Evolutionary conservation across 2,329 filamentous ascomycete species (phyloP), one percentile per base, ranked within the genome.

Genomic region (Verticillium klebahnii): DNA sequence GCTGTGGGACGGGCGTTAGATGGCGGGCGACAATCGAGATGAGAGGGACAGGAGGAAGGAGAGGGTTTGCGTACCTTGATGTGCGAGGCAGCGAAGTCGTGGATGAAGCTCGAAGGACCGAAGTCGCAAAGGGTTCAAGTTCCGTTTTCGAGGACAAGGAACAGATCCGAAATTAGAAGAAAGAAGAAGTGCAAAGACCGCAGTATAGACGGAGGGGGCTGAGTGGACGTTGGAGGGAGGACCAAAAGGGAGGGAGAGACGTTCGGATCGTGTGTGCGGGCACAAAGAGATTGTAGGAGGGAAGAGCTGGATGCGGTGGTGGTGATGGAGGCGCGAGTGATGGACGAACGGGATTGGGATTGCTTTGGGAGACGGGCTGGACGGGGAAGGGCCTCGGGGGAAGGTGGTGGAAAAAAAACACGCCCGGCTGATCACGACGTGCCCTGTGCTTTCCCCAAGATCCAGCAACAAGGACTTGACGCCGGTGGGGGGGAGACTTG

Each of bases 371-470:
- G 45, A 25, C 19, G 23, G 45, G 23, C 45, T 29, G 45, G 54
- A 56, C 25, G 54, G 29, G 23, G 54, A 56, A 56, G 31, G 54
- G 54, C 31, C 54, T 56, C 31, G 54, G 54, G 52, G 54, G 40
- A 57, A 59, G 50, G 17, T 37, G 52, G 29, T 57, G 52, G 54
- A 61, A 60, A 59, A 64, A 63, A 56, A 54, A 60, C 56, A 63
- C 31, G 23, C 40, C 57, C 57, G 32, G 32, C 23, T 60, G 62
- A 64, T 62, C 60, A 63, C 59, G 56, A 55, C 54, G 50, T 66
- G 64, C 61, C 64, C 64, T 64, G 63, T 65, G 64, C 64, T 64
- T 50, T 60, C 52, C 52, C 52, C 56, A 58, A 58, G 37, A 29
- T 45, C 34, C 34, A 36, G 56, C 56, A 4, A 34, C 17, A 15